Base-by-base conservation (phyloP, 805 yeast species). In the Starmerella bacillaris region DNA sequence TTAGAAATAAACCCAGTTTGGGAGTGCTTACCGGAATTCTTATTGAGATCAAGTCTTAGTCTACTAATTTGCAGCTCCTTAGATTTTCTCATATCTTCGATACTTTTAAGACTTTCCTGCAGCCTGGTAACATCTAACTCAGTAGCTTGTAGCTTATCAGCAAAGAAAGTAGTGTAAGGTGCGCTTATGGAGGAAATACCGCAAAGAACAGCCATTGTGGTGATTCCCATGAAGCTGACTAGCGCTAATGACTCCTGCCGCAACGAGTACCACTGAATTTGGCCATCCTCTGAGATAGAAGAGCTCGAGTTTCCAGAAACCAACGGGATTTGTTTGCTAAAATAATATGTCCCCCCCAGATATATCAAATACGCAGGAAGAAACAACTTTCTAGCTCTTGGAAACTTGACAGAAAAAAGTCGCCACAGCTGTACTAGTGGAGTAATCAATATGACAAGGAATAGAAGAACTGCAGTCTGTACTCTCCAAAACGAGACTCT, bases 141-240 rank as follows among this genome's bases (percentile, higher is more conserved):
- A 3, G 55, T 48, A 19, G 49, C 50, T 6, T 37, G 45, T 17
- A 45, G 39, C 17, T 40, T 43, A 18, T 41, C 46, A 24, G 41
- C 38, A 27, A 53, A 31, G 15, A 59, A 48, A 17, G 55, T 54
- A 14, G 57, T 41, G 39, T 57, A 59, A 4, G 64, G 63, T 5
- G 64, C 61, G 14, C 56, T 45, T 16, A 61, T 59, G 7, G 62
- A 51, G 8, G 61, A 60, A 27, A 61, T 44, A 2, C 64, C 65
- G 14, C 62, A 53, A 24, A 60, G 43, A 5, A 51, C 38, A 1
- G 62, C 63, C 63, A 60, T 60, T 15, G 56, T 44, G 1, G 62
- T 50, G 24, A 61, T 53, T 11, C 65, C 65, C n/a, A 56, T 41
- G 27, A 61, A 47, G 15, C 59, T 59, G 8, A 60, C 49, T 20